A percentile compares a stretch with the other conserved stretches of the same genome.
These are phyloP conservation scores for Acacia acuminata DNA, from an alignment of 306 rosid genomes.

Conservation along the genomic window DNA sequence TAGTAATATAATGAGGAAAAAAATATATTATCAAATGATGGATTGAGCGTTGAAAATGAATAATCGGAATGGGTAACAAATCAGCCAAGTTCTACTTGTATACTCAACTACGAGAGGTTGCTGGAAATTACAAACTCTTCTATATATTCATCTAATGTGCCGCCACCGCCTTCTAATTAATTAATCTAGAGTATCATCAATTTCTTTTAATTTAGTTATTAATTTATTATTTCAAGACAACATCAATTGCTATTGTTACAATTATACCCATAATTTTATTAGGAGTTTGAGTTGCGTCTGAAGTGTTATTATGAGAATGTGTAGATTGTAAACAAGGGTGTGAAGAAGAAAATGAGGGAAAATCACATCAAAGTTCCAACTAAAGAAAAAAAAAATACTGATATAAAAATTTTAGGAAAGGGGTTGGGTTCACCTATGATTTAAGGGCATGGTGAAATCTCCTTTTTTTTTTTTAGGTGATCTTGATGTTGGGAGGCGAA, in stretches of 20 bases:
- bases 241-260: neutral
- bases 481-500: no score
- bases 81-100: constrained; percentile 18
- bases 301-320: neutral
- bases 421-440: no score
- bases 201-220: no score
- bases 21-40: neutral
- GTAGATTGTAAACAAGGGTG: neutral
- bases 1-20: neutral
- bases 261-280: no score
- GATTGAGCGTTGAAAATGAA: constrained; percentile 13
- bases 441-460: no score
- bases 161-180: neutral
- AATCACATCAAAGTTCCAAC: no score
- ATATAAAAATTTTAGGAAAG: no score
- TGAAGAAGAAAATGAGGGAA: no score
- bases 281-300: no score
- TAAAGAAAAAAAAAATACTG: no score
- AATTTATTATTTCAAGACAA: neutral
- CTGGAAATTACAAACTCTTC: neutral
- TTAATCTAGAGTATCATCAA: neutral
- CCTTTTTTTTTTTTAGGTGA: no score
- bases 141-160: neutral
- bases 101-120: constrained; percentile 10
- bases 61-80: constrained; percentile 13